Conservation (phyloP, 2,329 filamentous ascomycete genomes). For the Nemania diffusa region DNA sequence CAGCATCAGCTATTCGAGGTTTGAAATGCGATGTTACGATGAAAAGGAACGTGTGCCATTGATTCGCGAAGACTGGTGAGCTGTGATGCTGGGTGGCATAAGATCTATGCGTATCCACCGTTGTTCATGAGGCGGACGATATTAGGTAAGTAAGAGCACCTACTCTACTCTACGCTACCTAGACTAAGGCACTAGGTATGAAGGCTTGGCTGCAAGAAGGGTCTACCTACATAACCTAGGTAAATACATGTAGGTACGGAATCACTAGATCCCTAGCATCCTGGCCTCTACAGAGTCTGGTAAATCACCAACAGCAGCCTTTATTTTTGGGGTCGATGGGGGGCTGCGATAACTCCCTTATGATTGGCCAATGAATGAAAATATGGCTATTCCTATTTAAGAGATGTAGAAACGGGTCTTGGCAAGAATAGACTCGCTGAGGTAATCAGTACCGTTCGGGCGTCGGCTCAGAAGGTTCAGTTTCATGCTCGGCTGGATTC, state of each 20-base stretch:
- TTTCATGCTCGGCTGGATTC: slow-evolving; percentile 25
- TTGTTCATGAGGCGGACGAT: slow-evolving; percentile 13
- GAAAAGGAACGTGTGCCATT: slow-evolving; percentile 27
- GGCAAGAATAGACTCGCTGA: slow-evolving; percentile 4
- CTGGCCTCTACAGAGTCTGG: too few species aligned
- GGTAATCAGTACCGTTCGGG: slow-evolving; percentile 6
- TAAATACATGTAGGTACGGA: too few species aligned
- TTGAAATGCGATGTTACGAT: slow-evolving; percentile 35
- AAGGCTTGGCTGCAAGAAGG: neutral
- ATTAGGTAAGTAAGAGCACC: slow-evolving; percentile 26
- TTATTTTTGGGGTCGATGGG: neutral
- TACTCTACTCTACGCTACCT: too few species aligned
- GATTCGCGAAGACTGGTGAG: slow-evolving; percentile 20
- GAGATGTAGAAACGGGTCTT: neutral
- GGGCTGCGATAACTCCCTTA: neutral
- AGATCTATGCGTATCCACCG: slow-evolving; percentile 6
- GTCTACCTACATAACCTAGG: neutral
- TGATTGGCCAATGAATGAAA: slow-evolving; percentile 11
- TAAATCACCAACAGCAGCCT: too few species aligned
- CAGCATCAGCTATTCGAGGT: slow-evolving; percentile 38
- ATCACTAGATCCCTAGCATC: too few species aligned
- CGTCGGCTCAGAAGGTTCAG: neutral
- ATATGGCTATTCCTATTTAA: slow-evolving; percentile 10
- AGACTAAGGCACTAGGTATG: too few species aligned
- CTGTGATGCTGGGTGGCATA: slow-evolving; percentile 17